Evolutionary conservation across 208 protist species (phyloP).

Genomic region (Phytomonas francai): DNA sequence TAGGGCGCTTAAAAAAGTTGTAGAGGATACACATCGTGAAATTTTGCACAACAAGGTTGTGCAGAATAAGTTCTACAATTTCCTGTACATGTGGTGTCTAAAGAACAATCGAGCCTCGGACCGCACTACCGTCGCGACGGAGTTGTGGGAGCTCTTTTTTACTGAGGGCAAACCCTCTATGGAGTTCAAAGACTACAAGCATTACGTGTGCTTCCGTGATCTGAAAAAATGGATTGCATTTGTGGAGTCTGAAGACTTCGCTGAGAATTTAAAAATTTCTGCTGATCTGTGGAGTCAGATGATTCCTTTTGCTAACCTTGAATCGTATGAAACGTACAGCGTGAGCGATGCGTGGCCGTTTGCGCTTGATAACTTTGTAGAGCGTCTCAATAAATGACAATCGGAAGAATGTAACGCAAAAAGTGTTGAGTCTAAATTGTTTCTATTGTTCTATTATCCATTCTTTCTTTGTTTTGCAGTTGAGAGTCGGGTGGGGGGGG

Average conservation of each 20-base stretch:
- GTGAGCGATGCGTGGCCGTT: slow-evolving; percentile 69
- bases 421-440: not conserved
- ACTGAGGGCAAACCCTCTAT: slow-evolving; percentile 9
- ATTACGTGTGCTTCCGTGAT: slow-evolving; percentile 36
- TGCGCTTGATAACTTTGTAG: slow-evolving; percentile 77
- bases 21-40: slow-evolving; percentile 16
- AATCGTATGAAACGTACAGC: slow-evolving; percentile 46
- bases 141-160: slow-evolving; percentile 66
- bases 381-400: slow-evolving; percentile 18
- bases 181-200: slow-evolving; percentile 16
- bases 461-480: too few relatives aligned
- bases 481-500: too few relatives aligned
- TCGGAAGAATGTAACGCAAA: not conserved
- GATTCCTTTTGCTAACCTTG: slow-evolving; percentile 42
- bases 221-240: slow-evolving; percentile 55
- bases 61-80: slow-evolving; percentile 42
- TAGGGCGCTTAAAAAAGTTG: slow-evolving; percentile 14
- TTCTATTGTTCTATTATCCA: not conserved
- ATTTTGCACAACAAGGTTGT: slow-evolving; percentile 20
- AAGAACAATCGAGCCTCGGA: slow-evolving; percentile 20
- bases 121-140: slow-evolving; percentile 31
- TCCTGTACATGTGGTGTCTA: slow-evolving; percentile 48
- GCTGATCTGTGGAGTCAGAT: slow-evolving; percentile 70
- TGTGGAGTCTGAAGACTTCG: slow-evolving; percentile 19
- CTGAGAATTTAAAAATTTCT: slow-evolving; percentile 24